Conservation (phyloP, 345 rosid species). For the Heritiera littoralis region DNA sequence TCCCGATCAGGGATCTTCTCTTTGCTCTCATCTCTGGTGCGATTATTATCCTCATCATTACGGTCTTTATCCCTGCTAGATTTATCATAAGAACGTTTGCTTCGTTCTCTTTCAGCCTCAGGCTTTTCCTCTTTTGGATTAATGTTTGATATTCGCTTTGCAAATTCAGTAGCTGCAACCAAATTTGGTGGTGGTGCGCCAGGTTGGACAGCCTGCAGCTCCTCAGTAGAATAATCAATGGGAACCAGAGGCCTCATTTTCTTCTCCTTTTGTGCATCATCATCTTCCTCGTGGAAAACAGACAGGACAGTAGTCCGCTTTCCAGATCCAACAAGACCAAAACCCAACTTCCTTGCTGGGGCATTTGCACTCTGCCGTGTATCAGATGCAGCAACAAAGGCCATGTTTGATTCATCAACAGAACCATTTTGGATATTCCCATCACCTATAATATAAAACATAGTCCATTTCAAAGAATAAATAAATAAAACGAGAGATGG, state of each 20-base stretch:
- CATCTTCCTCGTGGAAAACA: constrained; percentile 92
- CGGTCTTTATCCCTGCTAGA: constrained; percentile 68
- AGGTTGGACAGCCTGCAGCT: constrained; percentile 72
- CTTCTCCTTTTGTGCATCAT: constrained; percentile 78
- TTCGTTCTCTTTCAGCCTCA: constrained; percentile 77
- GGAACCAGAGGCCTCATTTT: constrained; percentile 98
- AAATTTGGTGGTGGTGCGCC: constrained; percentile 73
- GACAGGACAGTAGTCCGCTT: constrained; percentile 88
- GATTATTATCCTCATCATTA: constrained; percentile 41
- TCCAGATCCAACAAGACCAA: constrained; percentile 95
- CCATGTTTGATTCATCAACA: constrained; percentile 47
- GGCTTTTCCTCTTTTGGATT: constrained; percentile 70
- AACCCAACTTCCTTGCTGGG: constrained; percentile 80
- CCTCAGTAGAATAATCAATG: constrained; percentile 93
- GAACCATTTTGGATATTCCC: constrained; percentile 57
- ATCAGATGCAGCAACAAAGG: constrained; percentile 50
- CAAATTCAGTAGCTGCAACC: constrained; percentile 94
- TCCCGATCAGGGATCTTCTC: constrained; percentile 51
- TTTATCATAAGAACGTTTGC: constrained; percentile 72
- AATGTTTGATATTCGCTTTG: constrained; percentile 75
- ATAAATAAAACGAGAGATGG: neutral
- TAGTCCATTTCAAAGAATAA: neutral
- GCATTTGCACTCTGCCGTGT: constrained; percentile 47
- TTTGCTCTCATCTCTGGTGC: constrained; percentile 54
- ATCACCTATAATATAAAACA: constrained; percentile 38